Evolutionary conservation across 192 early-diverging fungal genomes (phyloP).

Genomic region (Dissophora globulifera): DNA sequence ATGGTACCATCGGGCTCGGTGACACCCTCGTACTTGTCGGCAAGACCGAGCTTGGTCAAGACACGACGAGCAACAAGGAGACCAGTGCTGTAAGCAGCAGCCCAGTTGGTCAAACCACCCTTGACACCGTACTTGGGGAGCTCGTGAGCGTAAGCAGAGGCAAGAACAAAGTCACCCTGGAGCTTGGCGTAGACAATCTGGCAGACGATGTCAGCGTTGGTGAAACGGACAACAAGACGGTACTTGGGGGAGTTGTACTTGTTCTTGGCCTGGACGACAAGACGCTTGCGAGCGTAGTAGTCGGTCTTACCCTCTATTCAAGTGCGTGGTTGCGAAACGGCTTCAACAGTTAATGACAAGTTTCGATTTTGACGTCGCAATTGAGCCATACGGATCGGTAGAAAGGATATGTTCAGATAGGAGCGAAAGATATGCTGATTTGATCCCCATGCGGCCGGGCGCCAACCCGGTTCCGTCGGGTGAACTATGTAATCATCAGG

Average conservation of each 20-base stretch:
- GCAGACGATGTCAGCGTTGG: constrained; percentile 96
- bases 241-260: constrained; percentile 99
- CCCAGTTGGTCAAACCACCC: constrained; percentile 99
- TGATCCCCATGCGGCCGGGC: constrained; percentile 64
- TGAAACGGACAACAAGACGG: constrained; percentile 99
- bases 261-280: constrained; percentile 99
- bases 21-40: constrained; percentile 97
- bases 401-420: constrained; percentile 75
- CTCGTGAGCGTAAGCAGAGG: constrained; percentile 97
- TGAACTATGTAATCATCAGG: constrained; percentile 89
- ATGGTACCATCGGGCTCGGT: constrained; percentile 89
- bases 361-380: too few species aligned
- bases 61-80: constrained; percentile 96
- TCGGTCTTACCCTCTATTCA: constrained; percentile 99
- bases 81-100: constrained; percentile 97
- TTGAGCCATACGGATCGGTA: not conserved
- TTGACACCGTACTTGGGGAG: constrained; percentile 95
- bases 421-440: constrained; percentile 82
- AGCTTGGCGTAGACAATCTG: constrained; percentile 99
- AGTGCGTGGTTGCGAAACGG: too few species aligned
- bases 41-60: constrained; percentile 93
- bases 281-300: constrained; percentile 99
- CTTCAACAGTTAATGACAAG: too few species aligned
- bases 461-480: constrained; percentile 70
- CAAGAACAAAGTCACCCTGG: constrained; percentile 94